Evolutionary conservation across 2,329 filamentous ascomycete genomes (phyloP).

Genomic region (Trichoderma pleuroti): DNA sequence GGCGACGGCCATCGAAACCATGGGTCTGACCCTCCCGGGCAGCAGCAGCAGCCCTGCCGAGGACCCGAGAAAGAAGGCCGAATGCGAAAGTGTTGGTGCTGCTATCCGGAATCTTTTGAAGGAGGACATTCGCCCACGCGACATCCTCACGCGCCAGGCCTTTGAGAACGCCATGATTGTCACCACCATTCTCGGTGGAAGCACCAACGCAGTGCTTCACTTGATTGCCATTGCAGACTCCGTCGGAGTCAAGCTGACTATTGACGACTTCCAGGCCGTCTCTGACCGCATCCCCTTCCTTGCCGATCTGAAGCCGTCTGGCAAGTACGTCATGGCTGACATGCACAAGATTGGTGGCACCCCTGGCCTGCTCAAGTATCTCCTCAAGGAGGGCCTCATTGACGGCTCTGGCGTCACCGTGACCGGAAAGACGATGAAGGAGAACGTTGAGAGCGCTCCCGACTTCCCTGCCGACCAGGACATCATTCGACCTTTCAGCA

Average conservation of each 20-base stretch:
- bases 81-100: constrained; percentile 68
- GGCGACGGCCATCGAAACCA: constrained; percentile 85
- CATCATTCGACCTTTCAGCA: constrained; percentile 75
- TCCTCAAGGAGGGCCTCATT: constrained; percentile 78
- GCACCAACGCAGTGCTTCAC: constrained; percentile 82
- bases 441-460: constrained; percentile 76
- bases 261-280: constrained; percentile 82
- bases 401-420: constrained; percentile 78
- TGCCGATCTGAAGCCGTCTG: constrained; percentile 79
- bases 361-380: constrained; percentile 80
- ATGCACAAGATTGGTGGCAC: constrained; percentile 84
- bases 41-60: constrained; percentile 78
- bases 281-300: constrained; percentile 77
- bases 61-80: constrained; percentile 64
- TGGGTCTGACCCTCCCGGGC: constrained; percentile 82
- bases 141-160: constrained; percentile 75
- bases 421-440: constrained; percentile 82
- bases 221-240: constrained; percentile 80
- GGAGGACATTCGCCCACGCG: constrained; percentile 72
- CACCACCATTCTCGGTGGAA: constrained; percentile 77
- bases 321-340: constrained; percentile 83
- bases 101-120: constrained; percentile 72
- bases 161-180: constrained; percentile 85
- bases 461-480: constrained; percentile 72
- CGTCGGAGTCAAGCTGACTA: constrained; percentile 75